A percentile compares a stretch with the other conserved stretches of the same genome.
Evolutionary conservation across 1,284 basidiomycete species (phyloP).

Genomic region (Boletus smithii): DNA sequence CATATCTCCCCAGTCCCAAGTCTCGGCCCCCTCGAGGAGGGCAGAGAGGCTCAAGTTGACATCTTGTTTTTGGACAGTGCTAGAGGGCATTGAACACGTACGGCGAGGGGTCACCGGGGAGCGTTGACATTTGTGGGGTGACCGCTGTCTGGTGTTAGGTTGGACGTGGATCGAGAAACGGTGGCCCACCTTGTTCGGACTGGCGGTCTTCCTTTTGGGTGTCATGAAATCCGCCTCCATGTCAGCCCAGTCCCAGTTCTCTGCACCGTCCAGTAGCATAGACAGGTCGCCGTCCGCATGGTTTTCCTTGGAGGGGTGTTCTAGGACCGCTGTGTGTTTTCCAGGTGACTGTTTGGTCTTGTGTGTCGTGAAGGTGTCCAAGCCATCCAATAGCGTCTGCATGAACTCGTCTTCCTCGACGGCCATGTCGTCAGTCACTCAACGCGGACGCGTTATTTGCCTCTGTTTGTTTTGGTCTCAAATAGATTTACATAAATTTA

Average conservation of each 20-base stretch:
- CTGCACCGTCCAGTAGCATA: slow-evolving; percentile 50
- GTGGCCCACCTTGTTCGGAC: slow-evolving; percentile 19
- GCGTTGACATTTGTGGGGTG: slow-evolving; percentile 13
- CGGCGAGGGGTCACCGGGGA: slow-evolving; percentile 20
- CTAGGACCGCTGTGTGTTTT: slow-evolving; percentile 1
- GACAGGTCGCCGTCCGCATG: slow-evolving; percentile 33
- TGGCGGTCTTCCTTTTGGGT: slow-evolving; percentile 36
- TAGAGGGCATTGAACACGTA: slow-evolving; percentile 9
- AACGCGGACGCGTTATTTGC: slow-evolving; percentile 31
- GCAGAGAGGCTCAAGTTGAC: slow-evolving; percentile 29
- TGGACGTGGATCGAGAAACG: background rate
- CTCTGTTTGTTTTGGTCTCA: slow-evolving; percentile 6
- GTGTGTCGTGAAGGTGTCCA: slow-evolving; percentile 36
- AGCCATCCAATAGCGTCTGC: slow-evolving; percentile 42
- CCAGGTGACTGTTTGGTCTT: slow-evolving; percentile 10
- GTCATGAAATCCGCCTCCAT: slow-evolving; percentile 38
- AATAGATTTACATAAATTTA: background rate
- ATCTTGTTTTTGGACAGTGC: background rate
- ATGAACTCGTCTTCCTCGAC: slow-evolving; percentile 48
- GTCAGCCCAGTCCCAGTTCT: slow-evolving; percentile 52
- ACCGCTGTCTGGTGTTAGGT: slow-evolving; percentile 9
- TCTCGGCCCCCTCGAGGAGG: slow-evolving; percentile 44
- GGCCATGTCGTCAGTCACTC: slow-evolving; percentile 17
- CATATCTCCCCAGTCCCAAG: slow-evolving; percentile 54
- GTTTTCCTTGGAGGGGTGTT: slow-evolving; percentile 11